Base-by-base conservation (phyloP, 2,329 filamentous ascomycete genomes). In the Epichloe sibirici region DNA sequence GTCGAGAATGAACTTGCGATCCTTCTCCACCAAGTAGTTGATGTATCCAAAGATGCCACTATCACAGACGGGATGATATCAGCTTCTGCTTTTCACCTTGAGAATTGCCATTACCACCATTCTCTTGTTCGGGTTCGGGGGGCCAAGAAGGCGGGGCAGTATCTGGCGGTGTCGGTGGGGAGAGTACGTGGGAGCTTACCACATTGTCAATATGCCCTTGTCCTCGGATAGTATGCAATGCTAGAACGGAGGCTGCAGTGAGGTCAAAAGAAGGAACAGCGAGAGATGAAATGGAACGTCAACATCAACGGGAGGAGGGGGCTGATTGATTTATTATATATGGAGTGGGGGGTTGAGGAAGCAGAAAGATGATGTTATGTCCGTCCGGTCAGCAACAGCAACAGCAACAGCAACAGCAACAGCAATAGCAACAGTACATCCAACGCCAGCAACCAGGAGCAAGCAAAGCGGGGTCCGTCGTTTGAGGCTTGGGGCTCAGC, bases 11-110 rank as follows among this genome's bases (percentile, higher is more conserved):
- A 86, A 94, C 74, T 88, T 90, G 71, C 93, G 83, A 77, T 97
- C 91, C 82, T 95, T 96, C 81, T 97, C 93, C 70, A 97, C 90
- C 70, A 97, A 78, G 75, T 97, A 97, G 78, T 97, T 97, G 77
- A 97, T 88, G 80, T 97, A 97, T 65, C 91, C 91, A 76, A 97
- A 94, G 74, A 93, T 94, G 72, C 88, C 88, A 84, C 88, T 91
- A 59, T 56, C 55, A 13, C 6, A 55, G 54, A 57, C 49, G 56
- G 53, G 42, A 45, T 56, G 57, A 45, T 48, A 57, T 69, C 58
- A 68, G 65, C 59, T 40, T 53, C 38, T 49, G 49, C 3, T 6
- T 21, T 11, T 17, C n/a, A 38, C 12, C 28, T 42, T 21, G 15
- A 17, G 11, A 25, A 34, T 42, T 13, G 39, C 39, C 39, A 51